phyloP scores from a whole-genome alignment of 768 basidiomycete genomes.

The Serendipita vermifera region DNA sequence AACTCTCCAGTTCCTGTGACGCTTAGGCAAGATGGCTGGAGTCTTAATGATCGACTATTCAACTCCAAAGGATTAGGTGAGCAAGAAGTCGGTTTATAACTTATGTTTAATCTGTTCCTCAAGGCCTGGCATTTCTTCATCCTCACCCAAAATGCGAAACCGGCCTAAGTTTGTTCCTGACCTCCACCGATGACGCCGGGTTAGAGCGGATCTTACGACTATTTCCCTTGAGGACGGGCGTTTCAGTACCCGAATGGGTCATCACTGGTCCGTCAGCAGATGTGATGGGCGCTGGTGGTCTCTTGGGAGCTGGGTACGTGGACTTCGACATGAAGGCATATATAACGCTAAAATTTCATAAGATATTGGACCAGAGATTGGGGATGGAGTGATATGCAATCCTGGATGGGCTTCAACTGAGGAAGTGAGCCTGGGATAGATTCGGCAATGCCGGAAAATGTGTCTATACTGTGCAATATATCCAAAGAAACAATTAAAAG shows the following conservation, averaged over 20 bases:
- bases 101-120: too few species aligned
- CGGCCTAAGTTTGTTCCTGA: conserved; percentile 41
- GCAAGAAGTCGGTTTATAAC: too few species aligned
- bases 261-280: conserved; percentile 44
- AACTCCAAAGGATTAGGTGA: too few species aligned
- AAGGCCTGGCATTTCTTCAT: conserved; percentile 50
- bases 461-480: neutral
- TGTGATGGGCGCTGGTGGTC: conserved; percentile 52
- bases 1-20: too few species aligned
- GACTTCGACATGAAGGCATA: neutral
- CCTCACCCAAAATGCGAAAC: conserved; percentile 37
- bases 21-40: too few species aligned
- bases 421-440: too few species aligned
- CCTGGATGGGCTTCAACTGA: conserved; percentile 19
- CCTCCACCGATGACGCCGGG: conserved; percentile 41
- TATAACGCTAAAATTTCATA: neutral
- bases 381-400: conserved; percentile 23
- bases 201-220: conserved; percentile 56
- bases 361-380: conserved; percentile 24
- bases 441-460: too few species aligned
- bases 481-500: neutral
- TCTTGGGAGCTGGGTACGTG: conserved; percentile 63
- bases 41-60: too few species aligned
- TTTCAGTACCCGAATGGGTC: conserved; percentile 67
- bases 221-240: conserved; percentile 78